These are phyloP conservation scores for Ogataea minuta DNA, from an alignment of 805 yeast species.

Conservation along the genomic window DNA sequence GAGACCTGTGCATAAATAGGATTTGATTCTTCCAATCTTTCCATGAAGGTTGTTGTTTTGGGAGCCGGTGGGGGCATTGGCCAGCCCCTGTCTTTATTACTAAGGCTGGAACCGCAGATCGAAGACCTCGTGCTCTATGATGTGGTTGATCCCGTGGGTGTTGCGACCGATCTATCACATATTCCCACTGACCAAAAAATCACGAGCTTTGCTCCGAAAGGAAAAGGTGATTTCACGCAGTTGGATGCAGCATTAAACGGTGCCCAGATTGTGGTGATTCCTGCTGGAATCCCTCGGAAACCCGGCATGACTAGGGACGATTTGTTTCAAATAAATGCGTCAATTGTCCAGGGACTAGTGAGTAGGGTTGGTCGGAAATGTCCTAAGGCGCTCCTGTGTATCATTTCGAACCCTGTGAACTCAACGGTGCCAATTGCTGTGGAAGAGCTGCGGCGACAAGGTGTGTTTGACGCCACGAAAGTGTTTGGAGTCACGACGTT, in stretches of 20 bases:
- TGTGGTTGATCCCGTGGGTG: slow-evolving; percentile 80
- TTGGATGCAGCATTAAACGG: slow-evolving; percentile 43
- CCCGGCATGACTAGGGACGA: slow-evolving; percentile 67
- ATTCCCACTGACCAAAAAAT: slow-evolving; percentile 51
- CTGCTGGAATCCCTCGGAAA: slow-evolving; percentile 63
- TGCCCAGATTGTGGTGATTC: slow-evolving; percentile 49
- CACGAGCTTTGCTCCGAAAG: slow-evolving; percentile 38
- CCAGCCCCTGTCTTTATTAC: slow-evolving; percentile 79
- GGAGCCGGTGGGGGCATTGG: slow-evolving; percentile 97
- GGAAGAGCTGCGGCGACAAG: slow-evolving; percentile 48
- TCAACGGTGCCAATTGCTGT: slow-evolving; percentile 60
- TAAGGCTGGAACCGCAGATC: slow-evolving; percentile 63
- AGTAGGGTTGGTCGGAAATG: slow-evolving; percentile 45
- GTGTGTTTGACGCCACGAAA: slow-evolving; percentile 48
- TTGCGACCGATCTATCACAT: slow-evolving; percentile 84
- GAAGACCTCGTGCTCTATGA: slow-evolving; percentile 75
- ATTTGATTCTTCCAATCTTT: background rate
- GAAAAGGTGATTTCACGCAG: slow-evolving; percentile 21
- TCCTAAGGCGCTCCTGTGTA: slow-evolving; percentile 52
- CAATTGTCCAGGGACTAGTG: slow-evolving; percentile 48
- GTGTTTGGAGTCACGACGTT: slow-evolving; percentile 59
- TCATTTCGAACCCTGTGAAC: slow-evolving; percentile 59
- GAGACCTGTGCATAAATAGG: slow-evolving; percentile 3
- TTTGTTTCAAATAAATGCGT: slow-evolving; percentile 54
- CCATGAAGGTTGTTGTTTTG: slow-evolving; percentile 53